Evolutionary conservation across 805 yeast genomes (phyloP).

Genomic region (Suhomyces sp.): DNA sequence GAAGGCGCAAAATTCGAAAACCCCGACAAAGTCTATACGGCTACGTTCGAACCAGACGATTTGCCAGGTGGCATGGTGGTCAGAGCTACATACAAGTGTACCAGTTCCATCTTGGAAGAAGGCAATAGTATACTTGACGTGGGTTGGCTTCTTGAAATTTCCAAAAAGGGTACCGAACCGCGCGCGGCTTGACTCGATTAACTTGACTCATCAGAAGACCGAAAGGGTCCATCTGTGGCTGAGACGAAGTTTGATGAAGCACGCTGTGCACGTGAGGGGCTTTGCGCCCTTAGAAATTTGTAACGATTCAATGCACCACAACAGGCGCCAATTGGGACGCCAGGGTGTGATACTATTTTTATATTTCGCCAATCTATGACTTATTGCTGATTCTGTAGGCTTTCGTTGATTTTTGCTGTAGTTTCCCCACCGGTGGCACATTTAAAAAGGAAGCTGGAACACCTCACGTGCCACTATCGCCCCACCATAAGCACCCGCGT

Average conservation of each 20-base stretch:
- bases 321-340: not conserved
- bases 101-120: conserved; percentile 18
- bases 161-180: conserved; percentile 18
- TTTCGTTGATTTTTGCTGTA: not conserved
- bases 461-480: conserved; percentile 1
- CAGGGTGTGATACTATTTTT: not conserved
- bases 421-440: not conserved
- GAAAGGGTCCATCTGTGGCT: not conserved
- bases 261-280: not conserved
- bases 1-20: conserved; percentile 18
- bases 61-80: conserved; percentile 29
- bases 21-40: conserved; percentile 13
- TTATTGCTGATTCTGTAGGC: not conserved
- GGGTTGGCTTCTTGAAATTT: conserved; percentile 20
- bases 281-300: not conserved
- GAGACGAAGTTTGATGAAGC: not conserved
- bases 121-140: conserved; percentile 14
- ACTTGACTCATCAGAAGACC: not conserved
- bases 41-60: conserved; percentile 24
- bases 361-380: not conserved
- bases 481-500: not conserved
- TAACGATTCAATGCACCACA: not conserved
- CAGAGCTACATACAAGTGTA: conserved; percentile 27
- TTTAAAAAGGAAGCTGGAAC: not conserved
- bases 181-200: conserved; percentile 6